A percentile compares a stretch with the other conserved stretches of the same genome.
phyloP scores from a whole-genome alignment of 495 filamentous ascomycete species.

The Penicillium antarcticum region DNA sequence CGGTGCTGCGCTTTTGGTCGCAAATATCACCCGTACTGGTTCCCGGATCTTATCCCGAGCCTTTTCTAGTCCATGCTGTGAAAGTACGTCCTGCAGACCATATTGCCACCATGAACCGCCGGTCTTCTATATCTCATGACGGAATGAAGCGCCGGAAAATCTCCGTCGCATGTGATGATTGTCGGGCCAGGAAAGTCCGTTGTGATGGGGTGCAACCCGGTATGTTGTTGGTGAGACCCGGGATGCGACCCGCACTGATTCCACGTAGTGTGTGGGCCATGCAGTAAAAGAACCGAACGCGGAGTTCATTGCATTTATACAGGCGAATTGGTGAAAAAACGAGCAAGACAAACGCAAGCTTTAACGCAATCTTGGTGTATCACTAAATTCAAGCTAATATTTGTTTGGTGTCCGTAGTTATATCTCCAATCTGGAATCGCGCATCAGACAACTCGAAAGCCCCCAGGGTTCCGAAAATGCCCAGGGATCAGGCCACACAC shows the following conservation, averaged over 20 bases:
- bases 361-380: not conserved
- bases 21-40: not conserved
- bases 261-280: conserved; percentile 35
- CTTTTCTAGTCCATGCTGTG: no score
- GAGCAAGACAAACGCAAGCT: conserved; percentile 23
- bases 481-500: conserved; percentile 5
- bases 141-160: conserved; percentile 33
- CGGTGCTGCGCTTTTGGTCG: not conserved
- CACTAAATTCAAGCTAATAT: not conserved
- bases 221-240: conserved; percentile 15
- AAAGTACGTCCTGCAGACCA: no score
- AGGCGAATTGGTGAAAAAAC: conserved; percentile 32
- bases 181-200: conserved; percentile 32
- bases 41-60: conserved; percentile 8
- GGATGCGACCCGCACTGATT: conserved; percentile 15
- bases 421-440: conserved; percentile 25
- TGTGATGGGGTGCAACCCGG: conserved; percentile 40
- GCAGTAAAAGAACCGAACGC: conserved; percentile 19
- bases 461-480: not conserved
- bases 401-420: conserved; percentile 11
- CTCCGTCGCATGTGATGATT: conserved; percentile 37
- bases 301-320: conserved; percentile 27
- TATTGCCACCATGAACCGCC: not conserved
- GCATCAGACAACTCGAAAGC: conserved; percentile 29
- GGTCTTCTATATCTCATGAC: not conserved